Conservation (phyloP, 352 stramenopile species). For the Pythium sukuiense region DNA sequence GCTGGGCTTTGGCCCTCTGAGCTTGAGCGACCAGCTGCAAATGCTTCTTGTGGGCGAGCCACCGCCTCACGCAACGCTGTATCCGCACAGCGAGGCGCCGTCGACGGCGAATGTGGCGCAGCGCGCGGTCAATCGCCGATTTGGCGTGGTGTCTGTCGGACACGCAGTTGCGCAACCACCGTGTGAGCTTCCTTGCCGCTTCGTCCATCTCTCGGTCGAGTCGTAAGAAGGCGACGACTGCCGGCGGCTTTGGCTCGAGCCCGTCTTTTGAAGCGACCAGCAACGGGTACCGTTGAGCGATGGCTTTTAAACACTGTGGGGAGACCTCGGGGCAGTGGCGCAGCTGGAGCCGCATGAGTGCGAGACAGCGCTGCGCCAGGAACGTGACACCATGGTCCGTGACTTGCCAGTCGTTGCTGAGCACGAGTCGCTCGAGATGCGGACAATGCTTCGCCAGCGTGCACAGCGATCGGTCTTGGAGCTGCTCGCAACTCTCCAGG, state of each 20-base stretch:
- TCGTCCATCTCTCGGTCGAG: slow-evolving; percentile 30
- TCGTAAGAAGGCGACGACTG: slow-evolving; percentile 46
- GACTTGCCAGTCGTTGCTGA: slow-evolving; percentile 76
- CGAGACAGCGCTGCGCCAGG: slow-evolving; percentile 28
- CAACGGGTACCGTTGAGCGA: slow-evolving; percentile 42
- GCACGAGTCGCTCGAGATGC: slow-evolving; percentile 47
- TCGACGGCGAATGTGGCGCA: slow-evolving; percentile 44
- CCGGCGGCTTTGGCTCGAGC: slow-evolving; percentile 50
- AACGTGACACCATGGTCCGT: slow-evolving; percentile 46
- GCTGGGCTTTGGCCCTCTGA: slow-evolving; percentile 27
- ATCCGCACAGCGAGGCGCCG: slow-evolving; percentile 43
- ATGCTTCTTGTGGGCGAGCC: slow-evolving; percentile 25
- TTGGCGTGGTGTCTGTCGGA: slow-evolving; percentile 37
- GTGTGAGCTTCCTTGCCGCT: slow-evolving; percentile 41
- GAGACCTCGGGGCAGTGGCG: slow-evolving; percentile 70
- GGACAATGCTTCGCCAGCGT: slow-evolving; percentile 37
- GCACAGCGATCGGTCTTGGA: slow-evolving; percentile 44
- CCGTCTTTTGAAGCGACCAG: slow-evolving; percentile 39
- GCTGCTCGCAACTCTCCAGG: slow-evolving; percentile 75
- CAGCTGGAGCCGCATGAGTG: slow-evolving; percentile 46
- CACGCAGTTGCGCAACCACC: slow-evolving; percentile 41
- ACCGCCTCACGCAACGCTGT: slow-evolving; percentile 54
- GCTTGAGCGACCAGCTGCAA: slow-evolving; percentile 30
- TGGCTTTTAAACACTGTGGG: slow-evolving; percentile 32
- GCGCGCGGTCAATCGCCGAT: slow-evolving; percentile 43